phyloP scores from a whole-genome alignment of 2,329 filamentous ascomycete genomes.

The Aspergillus glaucus region DNA sequence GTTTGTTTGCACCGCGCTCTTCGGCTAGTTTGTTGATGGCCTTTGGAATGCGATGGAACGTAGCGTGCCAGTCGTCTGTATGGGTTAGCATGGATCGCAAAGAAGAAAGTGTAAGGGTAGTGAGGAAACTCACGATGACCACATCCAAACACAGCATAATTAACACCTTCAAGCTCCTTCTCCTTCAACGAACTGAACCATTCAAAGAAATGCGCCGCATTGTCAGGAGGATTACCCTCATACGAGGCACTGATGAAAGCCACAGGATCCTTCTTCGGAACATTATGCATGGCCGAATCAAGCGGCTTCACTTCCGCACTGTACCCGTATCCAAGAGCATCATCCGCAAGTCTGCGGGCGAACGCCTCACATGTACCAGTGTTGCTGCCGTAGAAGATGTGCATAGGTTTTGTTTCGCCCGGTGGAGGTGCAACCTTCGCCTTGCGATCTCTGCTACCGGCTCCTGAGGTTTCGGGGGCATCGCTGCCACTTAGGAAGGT shows the following conservation, averaged over 20 bases:
- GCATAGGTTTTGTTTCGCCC: constrained; percentile 43
- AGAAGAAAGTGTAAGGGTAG: too few species aligned
- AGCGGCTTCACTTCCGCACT: constrained; percentile 50
- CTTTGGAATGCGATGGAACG: constrained; percentile 63
- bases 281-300: constrained; percentile 55
- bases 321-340: constrained; percentile 57
- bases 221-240: constrained; percentile 67
- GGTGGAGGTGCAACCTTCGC: constrained; percentile 8
- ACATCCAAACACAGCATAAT: constrained; percentile 65
- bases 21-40: constrained; percentile 52
- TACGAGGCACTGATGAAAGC: constrained; percentile 66
- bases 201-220: constrained; percentile 60
- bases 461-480: constrained; percentile 4
- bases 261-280: constrained; percentile 57
- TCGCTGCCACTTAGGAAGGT: constrained; percentile 24
- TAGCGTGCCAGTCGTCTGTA: constrained; percentile 45
- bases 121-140: constrained; percentile 42
- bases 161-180: constrained; percentile 49
- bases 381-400: constrained; percentile 69
- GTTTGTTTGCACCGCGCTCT: constrained; percentile 44
- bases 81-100: constrained; percentile 13
- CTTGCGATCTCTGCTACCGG: constrained; percentile 15
- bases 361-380: constrained; percentile 68
- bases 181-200: constrained; percentile 56
- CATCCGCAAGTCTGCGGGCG: constrained; percentile 56